Evolutionary conservation across 2,329 filamentous ascomycete species (phyloP).

Genomic region (Aspergillus pseudoviridinutans): DNA sequence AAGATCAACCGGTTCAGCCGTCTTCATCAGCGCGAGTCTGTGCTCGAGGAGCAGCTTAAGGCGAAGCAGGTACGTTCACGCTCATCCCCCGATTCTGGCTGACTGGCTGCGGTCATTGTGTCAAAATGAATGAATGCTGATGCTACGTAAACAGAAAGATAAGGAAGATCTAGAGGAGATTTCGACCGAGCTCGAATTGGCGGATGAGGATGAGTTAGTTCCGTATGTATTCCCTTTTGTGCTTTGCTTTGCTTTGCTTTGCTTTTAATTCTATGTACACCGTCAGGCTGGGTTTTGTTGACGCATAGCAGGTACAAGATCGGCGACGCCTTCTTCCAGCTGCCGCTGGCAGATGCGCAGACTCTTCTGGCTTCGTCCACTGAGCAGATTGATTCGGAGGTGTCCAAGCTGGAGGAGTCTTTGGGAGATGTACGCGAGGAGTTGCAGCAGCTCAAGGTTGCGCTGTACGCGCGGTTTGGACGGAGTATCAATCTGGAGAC

Average conservation of each 20-base stretch:
- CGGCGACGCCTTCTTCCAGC: conserved; percentile 88
- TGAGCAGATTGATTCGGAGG: conserved; percentile 70
- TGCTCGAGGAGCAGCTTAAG: conserved; percentile 75
- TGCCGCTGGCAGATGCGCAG: conserved; percentile 80
- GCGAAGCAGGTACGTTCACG: conserved; percentile 58
- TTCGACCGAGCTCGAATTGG: conserved; percentile 83
- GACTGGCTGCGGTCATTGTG: too few relatives aligned
- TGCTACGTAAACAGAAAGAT: conserved; percentile 66
- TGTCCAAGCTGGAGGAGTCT: conserved; percentile 71
- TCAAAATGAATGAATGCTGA: neutral
- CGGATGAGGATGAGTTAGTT: conserved; percentile 89
- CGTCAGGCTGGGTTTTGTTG: conserved; percentile 1
- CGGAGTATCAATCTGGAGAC: conserved; percentile 96
- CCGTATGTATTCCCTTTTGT: conserved; percentile 59
- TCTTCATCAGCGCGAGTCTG: conserved; percentile 79
- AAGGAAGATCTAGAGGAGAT: conserved; percentile 97
- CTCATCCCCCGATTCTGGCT: neutral
- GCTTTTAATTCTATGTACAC: neutral
- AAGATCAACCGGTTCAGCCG: conserved; percentile 98
- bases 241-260: neutral
- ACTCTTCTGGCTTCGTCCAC: conserved; percentile 72
- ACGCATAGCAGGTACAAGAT: conserved; percentile 76
- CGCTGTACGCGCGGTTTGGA: conserved; percentile 90
- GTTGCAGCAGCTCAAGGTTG: conserved; percentile 85
- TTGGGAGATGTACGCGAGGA: conserved; percentile 73